A percentile compares a stretch with the other conserved stretches of the same genome.
Conservation (phyloP, 768 basidiomycete genomes). For the Phylloporus sp. region DNA sequence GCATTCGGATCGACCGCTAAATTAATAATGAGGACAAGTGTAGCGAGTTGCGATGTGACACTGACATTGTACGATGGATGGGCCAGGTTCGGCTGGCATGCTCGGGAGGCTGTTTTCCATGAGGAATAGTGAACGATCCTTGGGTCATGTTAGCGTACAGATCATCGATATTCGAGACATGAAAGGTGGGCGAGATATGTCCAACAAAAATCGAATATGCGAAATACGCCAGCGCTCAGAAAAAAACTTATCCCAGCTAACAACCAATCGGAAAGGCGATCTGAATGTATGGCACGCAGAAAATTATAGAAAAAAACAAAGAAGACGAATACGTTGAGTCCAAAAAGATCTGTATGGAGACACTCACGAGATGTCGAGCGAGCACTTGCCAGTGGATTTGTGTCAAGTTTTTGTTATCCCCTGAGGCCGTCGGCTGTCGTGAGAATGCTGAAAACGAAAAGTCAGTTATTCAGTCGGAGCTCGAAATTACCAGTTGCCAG, state of each 20-base stretch:
- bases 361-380: conserved; percentile 24
- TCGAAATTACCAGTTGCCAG: conserved; percentile 12
- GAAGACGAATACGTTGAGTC: neutral
- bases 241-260: conserved; percentile 35
- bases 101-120: conserved; percentile 28
- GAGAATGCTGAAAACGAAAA: conserved; percentile 29
- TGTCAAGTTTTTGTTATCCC: conserved; percentile 33
- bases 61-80: conserved; percentile 27
- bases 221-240: conserved; percentile 24
- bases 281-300: conserved; percentile 7
- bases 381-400: conserved; percentile 19
- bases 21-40: conserved; percentile 5
- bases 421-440: conserved; percentile 35
- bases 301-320: conserved; percentile 16
- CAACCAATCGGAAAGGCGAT: conserved; percentile 26
- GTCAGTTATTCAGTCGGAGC: conserved; percentile 30
- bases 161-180: conserved; percentile 18
- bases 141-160: conserved; percentile 24
- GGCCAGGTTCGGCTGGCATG: conserved; percentile 24
- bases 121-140: conserved; percentile 12
- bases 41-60: neutral
- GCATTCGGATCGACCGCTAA: conserved; percentile 26
- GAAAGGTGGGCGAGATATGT: conserved; percentile 24
- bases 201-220: conserved; percentile 33
- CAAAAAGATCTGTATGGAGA: conserved; percentile 12